Evolutionary conservation across 2,329 filamentous ascomycete species (phyloP).

Genomic region (Aspergillus eucalypticola): DNA sequence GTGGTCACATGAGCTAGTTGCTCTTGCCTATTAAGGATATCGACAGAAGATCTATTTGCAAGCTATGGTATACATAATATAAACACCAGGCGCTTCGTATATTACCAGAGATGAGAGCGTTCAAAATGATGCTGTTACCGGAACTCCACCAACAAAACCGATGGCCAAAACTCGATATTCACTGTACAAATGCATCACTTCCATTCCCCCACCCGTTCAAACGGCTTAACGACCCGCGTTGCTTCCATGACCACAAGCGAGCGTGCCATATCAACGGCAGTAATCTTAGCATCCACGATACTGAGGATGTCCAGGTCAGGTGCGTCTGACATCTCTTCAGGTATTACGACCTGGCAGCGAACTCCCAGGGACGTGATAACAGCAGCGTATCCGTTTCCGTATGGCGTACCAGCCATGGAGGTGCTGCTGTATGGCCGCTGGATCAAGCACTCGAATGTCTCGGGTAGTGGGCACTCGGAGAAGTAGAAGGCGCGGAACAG

Average conservation of each 20-base stretch:
- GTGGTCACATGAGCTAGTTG: not conserved
- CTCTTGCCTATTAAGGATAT: not conserved
- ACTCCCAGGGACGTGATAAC: constrained; percentile 36
- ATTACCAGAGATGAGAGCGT: too few species aligned
- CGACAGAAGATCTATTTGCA: not conserved
- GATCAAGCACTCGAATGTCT: constrained; percentile 45
- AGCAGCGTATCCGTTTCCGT: constrained; percentile 27
- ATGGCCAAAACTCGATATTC: not conserved
- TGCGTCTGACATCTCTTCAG: constrained; percentile 25
- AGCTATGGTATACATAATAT: too few species aligned
- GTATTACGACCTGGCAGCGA: constrained; percentile 29
- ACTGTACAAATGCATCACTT: constrained; percentile 2
- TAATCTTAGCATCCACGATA: constrained; percentile 38
- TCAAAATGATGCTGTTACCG: not conserved
- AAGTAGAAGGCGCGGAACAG: constrained; percentile 61
- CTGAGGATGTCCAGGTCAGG: constrained; percentile 30
- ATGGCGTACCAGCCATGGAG: constrained; percentile 23
- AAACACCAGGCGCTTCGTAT: too few species aligned
- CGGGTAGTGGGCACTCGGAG: constrained; percentile 53
- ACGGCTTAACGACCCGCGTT: constrained; percentile 33
- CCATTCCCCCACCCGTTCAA: constrained; percentile 38
- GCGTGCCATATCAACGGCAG: constrained; percentile 34
- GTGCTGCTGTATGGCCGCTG: constrained; percentile 29
- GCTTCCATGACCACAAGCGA: constrained; percentile 37
- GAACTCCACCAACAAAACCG: not conserved